phyloP scores from a whole-genome alignment of 441 rosid species.

The Pelargonium australe region DNA sequence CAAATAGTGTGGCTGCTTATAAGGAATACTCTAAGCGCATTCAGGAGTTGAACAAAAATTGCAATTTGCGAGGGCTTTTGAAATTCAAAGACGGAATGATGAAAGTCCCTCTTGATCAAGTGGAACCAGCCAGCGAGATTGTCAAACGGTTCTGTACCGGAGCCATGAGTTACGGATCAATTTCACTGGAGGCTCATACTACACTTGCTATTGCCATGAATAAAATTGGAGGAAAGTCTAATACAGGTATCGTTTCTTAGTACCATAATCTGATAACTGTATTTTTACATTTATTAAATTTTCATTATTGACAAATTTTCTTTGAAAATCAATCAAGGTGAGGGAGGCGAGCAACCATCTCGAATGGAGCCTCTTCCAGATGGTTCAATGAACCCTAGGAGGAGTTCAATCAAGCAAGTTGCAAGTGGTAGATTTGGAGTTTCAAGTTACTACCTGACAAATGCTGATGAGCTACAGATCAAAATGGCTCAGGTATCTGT shows the following conservation, averaged over 20 bases:
- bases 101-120: slow-evolving; percentile 73
- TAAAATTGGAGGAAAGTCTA: slow-evolving; percentile 92
- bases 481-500: slow-evolving; percentile 98
- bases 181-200: slow-evolving; percentile 89
- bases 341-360: slow-evolving; percentile 99
- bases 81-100: slow-evolving; percentile 68
- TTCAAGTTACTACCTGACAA: slow-evolving; percentile 92
- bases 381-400: slow-evolving; percentile 90
- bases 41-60: slow-evolving; percentile 79
- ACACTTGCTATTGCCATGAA: slow-evolving; percentile 98
- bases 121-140: slow-evolving; percentile 96
- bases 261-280: not conserved
- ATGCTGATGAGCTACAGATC: slow-evolving; percentile 97
- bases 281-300: no score
- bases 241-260: slow-evolving; percentile 55
- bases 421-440: slow-evolving; percentile 99
- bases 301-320: not conserved
- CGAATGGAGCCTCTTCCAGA: slow-evolving; percentile 93
- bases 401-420: slow-evolving; percentile 98
- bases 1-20: slow-evolving; percentile 86
- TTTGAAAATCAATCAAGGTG: slow-evolving; percentile 40
- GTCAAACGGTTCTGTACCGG: slow-evolving; percentile 98
- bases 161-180: slow-evolving; percentile 99
- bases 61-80: slow-evolving; percentile 93
- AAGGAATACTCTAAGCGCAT: slow-evolving; percentile 94